These are phyloP conservation scores for Paecilomyces niveus DNA, from an alignment of 2,329 filamentous ascomycete genomes.

Conservation along the genomic window DNA sequence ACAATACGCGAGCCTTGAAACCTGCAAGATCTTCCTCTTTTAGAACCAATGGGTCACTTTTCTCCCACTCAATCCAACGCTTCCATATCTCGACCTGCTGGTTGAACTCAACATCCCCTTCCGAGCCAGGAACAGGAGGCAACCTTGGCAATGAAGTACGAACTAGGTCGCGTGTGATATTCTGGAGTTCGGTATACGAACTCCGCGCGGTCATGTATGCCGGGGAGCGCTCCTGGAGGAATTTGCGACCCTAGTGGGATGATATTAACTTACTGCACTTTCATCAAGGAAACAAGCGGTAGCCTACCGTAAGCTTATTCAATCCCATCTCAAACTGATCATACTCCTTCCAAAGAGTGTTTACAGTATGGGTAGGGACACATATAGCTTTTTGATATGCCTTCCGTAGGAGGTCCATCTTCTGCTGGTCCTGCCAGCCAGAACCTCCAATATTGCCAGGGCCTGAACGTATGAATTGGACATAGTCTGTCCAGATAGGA, in stretches of 20 bases:
- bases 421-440: conserved; percentile 94
- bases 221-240: conserved; percentile 85
- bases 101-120: conserved; percentile 76
- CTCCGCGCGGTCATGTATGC: conserved; percentile 94
- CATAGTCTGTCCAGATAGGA: conserved; percentile 87
- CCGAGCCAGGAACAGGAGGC: conserved; percentile 76
- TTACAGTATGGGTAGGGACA: conserved; percentile 76
- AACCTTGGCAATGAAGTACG: conserved; percentile 73
- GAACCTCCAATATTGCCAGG: conserved; percentile 79
- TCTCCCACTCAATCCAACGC: conserved; percentile 92
- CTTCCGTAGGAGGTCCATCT: conserved; percentile 89
- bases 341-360: conserved; percentile 92
- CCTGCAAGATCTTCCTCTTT: conserved; percentile 70
- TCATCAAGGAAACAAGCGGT: not conserved
- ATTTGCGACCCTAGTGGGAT: conserved; percentile 70
- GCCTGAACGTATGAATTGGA: conserved; percentile 83
- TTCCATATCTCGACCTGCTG: conserved; percentile 87
- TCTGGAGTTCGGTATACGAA: conserved; percentile 83
- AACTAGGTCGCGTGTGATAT: conserved; percentile 69
- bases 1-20: conserved; percentile 73
- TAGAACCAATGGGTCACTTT: conserved; percentile 80
- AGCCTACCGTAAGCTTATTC: conserved; percentile 75
- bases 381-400: conserved; percentile 86
- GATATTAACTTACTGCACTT: conserved; percentile 5
- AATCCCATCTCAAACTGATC: conserved; percentile 91